Percentiles rank a stretch among this genome's conserved stretches.
Conservation (phyloP, 805 yeast species). For the Babjeviella inositovora region DNA sequence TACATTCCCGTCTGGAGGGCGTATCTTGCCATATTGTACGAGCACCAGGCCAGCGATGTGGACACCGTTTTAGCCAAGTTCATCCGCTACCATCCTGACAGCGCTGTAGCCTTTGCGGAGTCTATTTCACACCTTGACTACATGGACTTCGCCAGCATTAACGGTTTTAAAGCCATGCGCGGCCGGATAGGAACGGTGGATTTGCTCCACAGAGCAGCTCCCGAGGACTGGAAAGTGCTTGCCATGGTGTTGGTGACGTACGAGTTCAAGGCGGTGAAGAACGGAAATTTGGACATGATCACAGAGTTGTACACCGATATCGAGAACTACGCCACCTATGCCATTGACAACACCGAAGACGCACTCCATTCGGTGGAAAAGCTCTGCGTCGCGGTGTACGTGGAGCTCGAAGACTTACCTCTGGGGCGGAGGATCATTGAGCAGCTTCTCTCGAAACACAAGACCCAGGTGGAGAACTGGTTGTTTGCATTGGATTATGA, state of each 20-base stretch:
- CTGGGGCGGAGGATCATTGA: constrained; percentile 10
- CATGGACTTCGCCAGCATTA: too few species aligned
- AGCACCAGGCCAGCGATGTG: constrained; percentile 4
- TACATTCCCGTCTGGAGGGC: constrained; percentile 13
- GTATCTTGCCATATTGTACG: constrained; percentile 11
- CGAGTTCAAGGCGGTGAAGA: constrained; percentile 3
- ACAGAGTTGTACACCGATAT: constrained; percentile 2
- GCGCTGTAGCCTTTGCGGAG: constrained; percentile 11
- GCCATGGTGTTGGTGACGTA: constrained; percentile 9
- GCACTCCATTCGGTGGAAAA: constrained; percentile 26
- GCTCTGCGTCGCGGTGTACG: constrained; percentile 15
- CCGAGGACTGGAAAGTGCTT: constrained; percentile 15
- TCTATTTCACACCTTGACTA: constrained; percentile 6
- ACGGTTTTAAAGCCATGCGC: too few species aligned
- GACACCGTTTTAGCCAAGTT: constrained; percentile 7
- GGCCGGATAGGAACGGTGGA: constrained; percentile 1
- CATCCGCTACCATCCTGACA: constrained; percentile 9
- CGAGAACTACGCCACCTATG: constrained; percentile 7
- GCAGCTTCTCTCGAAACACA: constrained; percentile 9
- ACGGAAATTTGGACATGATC: constrained; percentile 2
- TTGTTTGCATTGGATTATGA: constrained; percentile 23
- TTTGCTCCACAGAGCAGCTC: not conserved
- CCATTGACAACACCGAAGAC: constrained; percentile 13
- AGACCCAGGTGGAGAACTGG: constrained; percentile 29
- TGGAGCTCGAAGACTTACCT: constrained; percentile 10